These are phyloP conservation scores for Rhizodiscina lignyota DNA, from an alignment of 495 filamentous ascomycete species.

Conservation along the genomic window DNA sequence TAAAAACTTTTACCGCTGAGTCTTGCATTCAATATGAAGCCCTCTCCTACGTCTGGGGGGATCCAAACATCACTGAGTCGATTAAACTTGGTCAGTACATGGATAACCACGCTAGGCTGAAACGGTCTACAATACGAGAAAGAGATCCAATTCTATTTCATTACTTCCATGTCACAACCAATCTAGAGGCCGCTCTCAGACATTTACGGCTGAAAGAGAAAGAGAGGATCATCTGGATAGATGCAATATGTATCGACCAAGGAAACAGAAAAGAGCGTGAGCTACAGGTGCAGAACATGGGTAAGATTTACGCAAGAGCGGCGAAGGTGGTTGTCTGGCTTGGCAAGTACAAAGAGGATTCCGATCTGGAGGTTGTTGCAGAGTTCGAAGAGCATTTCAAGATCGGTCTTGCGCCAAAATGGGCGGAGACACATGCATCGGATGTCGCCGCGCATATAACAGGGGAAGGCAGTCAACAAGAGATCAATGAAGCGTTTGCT, in stretches of 20 bases:
- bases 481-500: background rate
- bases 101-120: no score
- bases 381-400: background rate
- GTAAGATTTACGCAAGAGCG: background rate
- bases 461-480: background rate
- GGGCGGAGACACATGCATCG: background rate
- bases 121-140: no score
- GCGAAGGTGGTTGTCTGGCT: background rate
- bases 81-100: background rate
- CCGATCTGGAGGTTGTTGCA: no score
- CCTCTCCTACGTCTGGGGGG: background rate
- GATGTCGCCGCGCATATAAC: no score
- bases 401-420: background rate
- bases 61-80: background rate
- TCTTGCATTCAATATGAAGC: background rate
- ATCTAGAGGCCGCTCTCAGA: background rate
- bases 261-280: background rate
- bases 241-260: background rate
- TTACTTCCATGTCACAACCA: background rate
- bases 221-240: background rate
- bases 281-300: background rate
- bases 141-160: no score
- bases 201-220: background rate
- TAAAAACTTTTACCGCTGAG: background rate
- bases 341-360: background rate